Percentiles rank a stretch among this genome's conserved stretches.
phyloP scores from a whole-genome alignment of 2,329 filamentous ascomycete genomes.

The Epichloe aotearoae region DNA sequence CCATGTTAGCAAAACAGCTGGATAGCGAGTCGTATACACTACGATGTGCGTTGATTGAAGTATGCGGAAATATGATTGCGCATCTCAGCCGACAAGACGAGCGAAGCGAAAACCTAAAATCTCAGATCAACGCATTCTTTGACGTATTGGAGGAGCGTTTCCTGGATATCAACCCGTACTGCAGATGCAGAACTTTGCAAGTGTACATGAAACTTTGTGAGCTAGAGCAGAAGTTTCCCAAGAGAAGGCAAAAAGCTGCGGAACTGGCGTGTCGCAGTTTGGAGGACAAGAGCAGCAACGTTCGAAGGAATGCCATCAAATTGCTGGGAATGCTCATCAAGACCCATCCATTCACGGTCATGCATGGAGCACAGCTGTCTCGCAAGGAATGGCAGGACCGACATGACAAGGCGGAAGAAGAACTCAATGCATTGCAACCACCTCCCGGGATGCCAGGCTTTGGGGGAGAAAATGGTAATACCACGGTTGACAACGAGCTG shows the following conservation, averaged over 20 bases:
- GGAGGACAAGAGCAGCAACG: slow-evolving; percentile 97
- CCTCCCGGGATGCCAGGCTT: slow-evolving; percentile 53
- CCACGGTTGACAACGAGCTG: slow-evolving; percentile 61
- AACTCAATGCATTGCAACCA: slow-evolving; percentile 70
- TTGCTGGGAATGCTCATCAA: slow-evolving; percentile 77
- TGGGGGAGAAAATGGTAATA: slow-evolving; percentile 51
- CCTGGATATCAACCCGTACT: slow-evolving; percentile 93
- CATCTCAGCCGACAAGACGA: slow-evolving; percentile 88
- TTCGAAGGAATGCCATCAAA: slow-evolving; percentile 89
- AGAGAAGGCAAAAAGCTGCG: slow-evolving; percentile 74
- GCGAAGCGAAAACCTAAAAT: slow-evolving; percentile 82
- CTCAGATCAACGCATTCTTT: slow-evolving; percentile 92
- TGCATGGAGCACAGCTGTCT: slow-evolving; percentile 79
- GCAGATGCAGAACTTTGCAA: slow-evolving; percentile 79
- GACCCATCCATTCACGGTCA: slow-evolving; percentile 84
- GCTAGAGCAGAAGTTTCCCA: slow-evolving; percentile 91
- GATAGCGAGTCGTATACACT: slow-evolving; percentile 97
- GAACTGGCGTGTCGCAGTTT: slow-evolving; percentile 80
- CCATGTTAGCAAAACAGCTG: slow-evolving; percentile 80
- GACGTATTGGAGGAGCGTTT: slow-evolving; percentile 94
- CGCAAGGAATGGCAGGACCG: slow-evolving; percentile 75
- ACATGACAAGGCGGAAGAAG: slow-evolving; percentile 68
- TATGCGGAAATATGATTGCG: slow-evolving; percentile 87
- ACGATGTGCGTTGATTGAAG: slow-evolving; percentile 86
- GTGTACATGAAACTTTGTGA: slow-evolving; percentile 88